A percentile compares a stretch with the other conserved stretches of the same genome.
Conservation (phyloP, 169 alveolate species). For the Plasmodium cynomolgi region DNA sequence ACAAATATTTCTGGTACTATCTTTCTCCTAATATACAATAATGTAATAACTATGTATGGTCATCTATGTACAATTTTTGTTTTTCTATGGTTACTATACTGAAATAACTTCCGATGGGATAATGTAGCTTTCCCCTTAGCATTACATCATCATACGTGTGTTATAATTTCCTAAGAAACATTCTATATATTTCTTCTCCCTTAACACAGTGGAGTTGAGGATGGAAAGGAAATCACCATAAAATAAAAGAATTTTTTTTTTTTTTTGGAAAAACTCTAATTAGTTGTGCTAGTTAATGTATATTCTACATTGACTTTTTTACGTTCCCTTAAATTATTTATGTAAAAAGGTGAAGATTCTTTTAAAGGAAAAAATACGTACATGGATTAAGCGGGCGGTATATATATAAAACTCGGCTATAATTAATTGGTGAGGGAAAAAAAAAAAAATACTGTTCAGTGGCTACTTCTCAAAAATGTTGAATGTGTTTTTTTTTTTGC, state of each 20-base stretch:
- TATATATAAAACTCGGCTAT: background rate
- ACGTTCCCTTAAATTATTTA: background rate
- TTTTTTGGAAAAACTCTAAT: background rate
- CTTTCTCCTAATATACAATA: background rate
- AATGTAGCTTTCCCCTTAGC: background rate
- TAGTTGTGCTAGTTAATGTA: background rate
- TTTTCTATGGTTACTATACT: background rate
- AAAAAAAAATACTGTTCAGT: background rate
- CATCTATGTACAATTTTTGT: background rate
- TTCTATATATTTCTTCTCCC: slow-evolving; percentile 1
- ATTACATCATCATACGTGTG: background rate
- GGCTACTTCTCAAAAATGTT: background rate
- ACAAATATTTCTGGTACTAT: background rate
- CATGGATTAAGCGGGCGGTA: background rate
- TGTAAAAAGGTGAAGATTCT: background rate
- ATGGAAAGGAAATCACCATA: background rate
- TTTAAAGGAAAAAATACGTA: background rate
- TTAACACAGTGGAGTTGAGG: background rate
- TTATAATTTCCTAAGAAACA: background rate
- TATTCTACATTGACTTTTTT: background rate
- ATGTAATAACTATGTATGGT: background rate
- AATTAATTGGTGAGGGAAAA: background rate
- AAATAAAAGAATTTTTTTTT: background rate
- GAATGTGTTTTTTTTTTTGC: slow-evolving; percentile 17
- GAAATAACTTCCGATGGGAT: slow-evolving; percentile 3